phyloP scores from a whole-genome alignment of 2,329 filamentous ascomycete genomes.

The Pseudogymnoascus sp. region DNA sequence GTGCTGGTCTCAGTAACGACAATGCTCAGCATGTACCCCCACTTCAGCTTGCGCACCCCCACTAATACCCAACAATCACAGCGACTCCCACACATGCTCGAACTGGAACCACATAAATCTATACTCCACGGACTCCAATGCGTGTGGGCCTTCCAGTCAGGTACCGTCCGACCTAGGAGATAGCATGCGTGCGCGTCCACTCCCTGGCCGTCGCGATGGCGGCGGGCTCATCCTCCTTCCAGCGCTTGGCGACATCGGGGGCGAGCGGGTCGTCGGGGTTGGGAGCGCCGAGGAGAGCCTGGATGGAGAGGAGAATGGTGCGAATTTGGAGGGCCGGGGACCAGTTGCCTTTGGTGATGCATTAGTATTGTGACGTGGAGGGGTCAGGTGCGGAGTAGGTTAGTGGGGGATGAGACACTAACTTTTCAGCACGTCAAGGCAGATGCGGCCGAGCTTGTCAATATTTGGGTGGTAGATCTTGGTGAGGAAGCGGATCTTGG shows the following conservation, averaged over 20 bases:
- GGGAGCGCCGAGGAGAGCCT: constrained; percentile 87
- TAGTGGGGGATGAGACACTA: constrained; percentile 27
- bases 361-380: background rate
- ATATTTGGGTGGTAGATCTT: constrained; percentile 99
- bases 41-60: background rate
- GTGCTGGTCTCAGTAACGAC: background rate
- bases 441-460: constrained; percentile 93
- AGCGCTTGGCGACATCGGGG: constrained; percentile 92
- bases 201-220: constrained; percentile 87
- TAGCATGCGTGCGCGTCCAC: constrained; percentile 57
- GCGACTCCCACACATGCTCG: background rate
- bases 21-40: background rate
- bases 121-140: background rate
- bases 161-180: constrained; percentile 20
- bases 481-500: constrained; percentile 95
- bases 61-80: background rate
- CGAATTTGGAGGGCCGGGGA: constrained; percentile 95
- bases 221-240: constrained; percentile 91
- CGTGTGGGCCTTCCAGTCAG: background rate
- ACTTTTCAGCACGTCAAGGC: constrained; percentile 96
- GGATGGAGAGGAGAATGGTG: constrained; percentile 96
- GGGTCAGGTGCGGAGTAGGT: constrained; percentile 1
- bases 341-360: constrained; percentile 72
- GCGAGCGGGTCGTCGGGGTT: constrained; percentile 98
- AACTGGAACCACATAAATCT: background rate